Base-by-base conservation (phyloP, 345 rosid species). In the Kandelia obovata region DNA sequence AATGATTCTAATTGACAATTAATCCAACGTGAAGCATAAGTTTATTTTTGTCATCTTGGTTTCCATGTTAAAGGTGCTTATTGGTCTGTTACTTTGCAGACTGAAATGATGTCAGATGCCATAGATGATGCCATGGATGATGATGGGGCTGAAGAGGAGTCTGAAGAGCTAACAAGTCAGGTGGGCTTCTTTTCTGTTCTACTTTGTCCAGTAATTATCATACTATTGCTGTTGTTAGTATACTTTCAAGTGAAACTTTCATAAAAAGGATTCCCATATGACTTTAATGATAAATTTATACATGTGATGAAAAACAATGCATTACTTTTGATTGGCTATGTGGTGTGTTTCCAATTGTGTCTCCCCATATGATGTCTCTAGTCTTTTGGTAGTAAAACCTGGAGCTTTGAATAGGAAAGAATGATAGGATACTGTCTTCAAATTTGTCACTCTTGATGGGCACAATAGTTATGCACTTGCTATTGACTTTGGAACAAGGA, bases 81-180 rank as follows among this genome's bases (percentile, higher is more conserved):
- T 70, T 61, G 53, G 62, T 68, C 65, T 57, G 47, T 28, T 43
- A 20, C 69, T 27, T 19, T 79, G 75, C 88, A 94, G 99, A 86
- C 88, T 43, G 97, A 95, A 80, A 92, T 92, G 97, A 89, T 95
- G 96, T 89, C 99, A 62, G 96, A 95, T 34, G 70, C 93, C 58
- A 89, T 95, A 73, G 96, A 95, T 68, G 96, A 86, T 77, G 88
- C 89, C 61, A 74, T 95, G 83, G 99, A 95, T 66, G 31, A 88
- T 72, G 99, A 92, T 30, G 97, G 89, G 78, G 97, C 97, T 53
- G 97, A 95, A 81, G 97, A 92, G 35, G 99, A 95, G 78, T 88
- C 89, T 53, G 98, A 94, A 52, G 97, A 94, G 67, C 82, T 94
- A 75, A 94, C 98, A 43, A 89, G 88, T 81, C 98, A 94, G 85